Base-by-base conservation (phyloP, 1,284 basidiomycete genomes). In the Ustilago hordei region DNA sequence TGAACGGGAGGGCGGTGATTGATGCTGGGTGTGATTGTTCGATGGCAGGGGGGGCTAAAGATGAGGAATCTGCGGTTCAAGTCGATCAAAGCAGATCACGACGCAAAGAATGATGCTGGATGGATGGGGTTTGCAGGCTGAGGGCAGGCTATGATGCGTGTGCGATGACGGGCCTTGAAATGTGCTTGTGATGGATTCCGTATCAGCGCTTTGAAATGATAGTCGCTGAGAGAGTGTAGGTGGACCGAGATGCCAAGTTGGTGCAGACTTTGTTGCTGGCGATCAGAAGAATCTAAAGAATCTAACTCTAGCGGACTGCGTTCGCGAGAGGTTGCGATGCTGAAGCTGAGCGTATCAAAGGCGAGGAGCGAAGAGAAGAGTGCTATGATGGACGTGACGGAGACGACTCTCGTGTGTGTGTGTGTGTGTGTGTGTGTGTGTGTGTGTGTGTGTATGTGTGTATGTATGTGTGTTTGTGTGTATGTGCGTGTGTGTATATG, bases 321-420 rank as follows among this genome's bases (percentile, higher is more conserved):
- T 45, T 11, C 7, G 17, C 3, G n/a, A 19, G n/a, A 45, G n/a
- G 19, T 19, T 8, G 43, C 4, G 19, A 45, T 17, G 43, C n/a
- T 45, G n/a, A 45, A 15, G 19, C 11, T 19, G n/a, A 45, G 15
- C 6, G 8, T 19, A 19, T 19, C n/a, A 45, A 45, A 45, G 43
- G 7, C 11, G n/a, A 45, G 17, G 39, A 12, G 39, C 8, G 39
- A 41, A 41, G 39, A 41, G 39, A 41, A 15, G 11, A 41, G 39
- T 45, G 43, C 1, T 45, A 45, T 19, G n/a, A 35, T 34, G 32
- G 8, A 35, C 34, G 52, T 38, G 52, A 35, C 3, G n/a, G 35
- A 28, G 52, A 19, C 52, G 34, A 19, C 34, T 54, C 31, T 32
- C 48, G 48, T 54, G 52, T 38, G 52, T n/a, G n/a, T 45, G 43